phyloP scores from a whole-genome alignment of 768 basidiomycete genomes.

The Kwoniella dejecticola region DNA sequence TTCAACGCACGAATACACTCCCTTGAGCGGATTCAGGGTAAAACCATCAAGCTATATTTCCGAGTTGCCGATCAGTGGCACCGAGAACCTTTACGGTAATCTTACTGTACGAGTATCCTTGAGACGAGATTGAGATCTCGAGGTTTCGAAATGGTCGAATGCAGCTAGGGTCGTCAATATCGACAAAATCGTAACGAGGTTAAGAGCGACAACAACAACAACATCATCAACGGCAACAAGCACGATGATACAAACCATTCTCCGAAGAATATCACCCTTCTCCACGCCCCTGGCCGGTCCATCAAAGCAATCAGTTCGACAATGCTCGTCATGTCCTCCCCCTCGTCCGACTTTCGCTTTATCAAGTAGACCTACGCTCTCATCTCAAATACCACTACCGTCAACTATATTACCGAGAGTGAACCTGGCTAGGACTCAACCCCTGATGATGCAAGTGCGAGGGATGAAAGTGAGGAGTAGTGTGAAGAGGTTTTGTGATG shows the following conservation, averaged over 20 bases:
- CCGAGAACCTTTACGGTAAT: background rate
- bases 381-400: slow-evolving; percentile 2
- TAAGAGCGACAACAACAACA: no score
- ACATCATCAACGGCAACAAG: background rate
- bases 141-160: background rate
- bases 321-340: slow-evolving; percentile 24
- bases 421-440: background rate
- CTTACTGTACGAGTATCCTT: background rate
- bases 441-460: slow-evolving; percentile 35
- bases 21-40: slow-evolving; percentile 6
- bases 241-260: slow-evolving; percentile 19
- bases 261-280: slow-evolving; percentile 13
- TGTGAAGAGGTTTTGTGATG: slow-evolving; percentile 92
- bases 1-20: no score
- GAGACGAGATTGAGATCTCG: background rate
- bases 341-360: slow-evolving; percentile 4
- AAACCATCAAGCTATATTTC: background rate
- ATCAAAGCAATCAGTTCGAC: slow-evolving; percentile 12
- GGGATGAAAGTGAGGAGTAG: slow-evolving; percentile 97
- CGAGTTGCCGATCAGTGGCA: slow-evolving; percentile 14
- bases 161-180: background rate
- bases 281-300: slow-evolving; percentile 11
- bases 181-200: no score
- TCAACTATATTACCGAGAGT: background rate
- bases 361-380: slow-evolving; percentile 2